Conservation (phyloP, 805 yeast species). For the Jamesozyma jinghongensis region DNA sequence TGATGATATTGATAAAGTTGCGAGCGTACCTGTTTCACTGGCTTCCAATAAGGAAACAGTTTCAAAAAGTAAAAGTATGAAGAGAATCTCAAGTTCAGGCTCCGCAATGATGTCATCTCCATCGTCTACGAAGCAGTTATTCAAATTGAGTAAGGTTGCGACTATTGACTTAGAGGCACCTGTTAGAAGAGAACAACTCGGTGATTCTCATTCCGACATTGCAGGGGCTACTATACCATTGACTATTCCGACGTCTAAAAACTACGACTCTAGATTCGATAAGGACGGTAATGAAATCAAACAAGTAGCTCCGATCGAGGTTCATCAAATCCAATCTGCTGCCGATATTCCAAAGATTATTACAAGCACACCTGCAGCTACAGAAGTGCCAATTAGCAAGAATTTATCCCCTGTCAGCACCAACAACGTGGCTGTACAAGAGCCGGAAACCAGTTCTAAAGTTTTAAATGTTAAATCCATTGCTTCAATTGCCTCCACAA, state of each 20-base stretch:
- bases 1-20: not conserved
- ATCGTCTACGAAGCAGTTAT: not conserved
- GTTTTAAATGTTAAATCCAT: too few relatives aligned
- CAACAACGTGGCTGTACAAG: too few relatives aligned
- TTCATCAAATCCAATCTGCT: not conserved
- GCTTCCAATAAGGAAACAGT: too few relatives aligned
- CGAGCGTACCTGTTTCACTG: too few relatives aligned
- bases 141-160: slow-evolving; percentile 2
- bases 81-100: too few relatives aligned
- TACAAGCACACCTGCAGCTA: too few relatives aligned
- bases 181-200: slow-evolving; percentile 1
- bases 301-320: not conserved
- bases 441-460: too few relatives aligned
- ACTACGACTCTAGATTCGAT: slow-evolving; percentile 17
- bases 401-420: too few relatives aligned
- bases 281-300: slow-evolving; percentile 8
- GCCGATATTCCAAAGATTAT: not conserved
- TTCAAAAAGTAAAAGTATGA: too few relatives aligned
- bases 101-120: not conserved
- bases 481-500: too few relatives aligned
- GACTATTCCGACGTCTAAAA: slow-evolving; percentile 28
- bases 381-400: too few relatives aligned
- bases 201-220: slow-evolving; percentile 8
- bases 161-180: slow-evolving; percentile 3
- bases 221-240: slow-evolving; percentile 30